Conservation (phyloP, 768 basidiomycete species). For the Suillus subaureus region DNA sequence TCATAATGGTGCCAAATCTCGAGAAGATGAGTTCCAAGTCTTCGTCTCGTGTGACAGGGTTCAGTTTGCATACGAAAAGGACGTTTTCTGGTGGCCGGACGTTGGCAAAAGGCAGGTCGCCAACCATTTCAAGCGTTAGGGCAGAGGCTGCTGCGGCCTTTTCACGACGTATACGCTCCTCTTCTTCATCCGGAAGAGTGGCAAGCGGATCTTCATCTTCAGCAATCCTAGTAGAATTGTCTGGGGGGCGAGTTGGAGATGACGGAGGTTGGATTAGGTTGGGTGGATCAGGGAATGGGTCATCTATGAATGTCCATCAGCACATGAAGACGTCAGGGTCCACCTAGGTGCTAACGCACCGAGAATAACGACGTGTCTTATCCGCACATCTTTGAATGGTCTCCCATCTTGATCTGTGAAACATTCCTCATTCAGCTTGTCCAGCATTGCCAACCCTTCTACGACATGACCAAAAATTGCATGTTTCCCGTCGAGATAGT, state of each 20-base stretch:
- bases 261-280: constrained; percentile 72
- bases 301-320: constrained; percentile 54
- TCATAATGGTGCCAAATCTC: constrained; percentile 93
- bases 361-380: constrained; percentile 93
- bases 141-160: constrained; percentile 92
- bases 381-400: constrained; percentile 92
- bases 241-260: constrained; percentile 80
- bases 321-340: constrained; percentile 5
- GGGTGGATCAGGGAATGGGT: constrained; percentile 90
- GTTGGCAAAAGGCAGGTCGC: constrained; percentile 96
- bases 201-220: constrained; percentile 93
- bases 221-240: constrained; percentile 86
- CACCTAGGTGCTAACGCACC: constrained; percentile 49
- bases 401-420: constrained; percentile 82
- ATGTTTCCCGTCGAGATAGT: constrained; percentile 94
- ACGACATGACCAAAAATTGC: constrained; percentile 96
- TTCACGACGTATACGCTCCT: constrained; percentile 77
- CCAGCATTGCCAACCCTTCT: constrained; percentile 89
- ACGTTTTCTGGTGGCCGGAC: constrained; percentile 98
- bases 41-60: constrained; percentile 92
- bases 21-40: constrained; percentile 98
- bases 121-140: constrained; percentile 98
- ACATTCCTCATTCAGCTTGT: constrained; percentile 93
- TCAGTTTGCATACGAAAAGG: constrained; percentile 97
- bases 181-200: constrained; percentile 83